These are phyloP conservation scores for Stipa capillata DNA, from an alignment of 176 grass and related monocot species.

Conservation along the genomic window DNA sequence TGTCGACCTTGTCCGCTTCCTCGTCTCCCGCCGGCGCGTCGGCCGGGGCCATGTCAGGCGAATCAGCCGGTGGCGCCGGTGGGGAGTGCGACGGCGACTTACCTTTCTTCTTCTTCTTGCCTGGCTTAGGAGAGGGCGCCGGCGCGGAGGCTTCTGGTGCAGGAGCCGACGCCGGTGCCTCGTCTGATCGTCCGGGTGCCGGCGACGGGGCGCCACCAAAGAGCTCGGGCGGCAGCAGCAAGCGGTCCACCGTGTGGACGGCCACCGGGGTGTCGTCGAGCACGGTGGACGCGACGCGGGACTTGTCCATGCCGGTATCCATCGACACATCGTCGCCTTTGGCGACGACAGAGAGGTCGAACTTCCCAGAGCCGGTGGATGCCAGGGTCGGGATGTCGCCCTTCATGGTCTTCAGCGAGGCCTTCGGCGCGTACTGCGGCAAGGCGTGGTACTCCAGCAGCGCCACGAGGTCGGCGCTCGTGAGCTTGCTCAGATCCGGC, in stretches of 20 bases:
- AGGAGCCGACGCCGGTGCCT: constrained; percentile 16
- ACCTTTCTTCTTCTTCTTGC: constrained; percentile 37
- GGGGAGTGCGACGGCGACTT: constrained; percentile 49
- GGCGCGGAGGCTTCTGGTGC: constrained; percentile 10
- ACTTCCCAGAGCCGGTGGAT: constrained; percentile 64
- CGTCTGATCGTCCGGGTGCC: constrained; percentile 18
- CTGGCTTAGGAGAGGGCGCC: constrained; percentile 28
- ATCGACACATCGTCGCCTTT: constrained; percentile 81
- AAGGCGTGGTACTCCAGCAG: constrained; percentile 91
- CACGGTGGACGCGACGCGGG: constrained; percentile 78
- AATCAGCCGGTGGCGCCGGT: constrained; percentile 47
- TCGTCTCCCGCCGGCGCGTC: constrained; percentile 38
- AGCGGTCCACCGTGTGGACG: constrained; percentile 72
- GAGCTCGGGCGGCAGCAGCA: constrained; percentile 58
- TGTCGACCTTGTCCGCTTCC: constrained; percentile 22
- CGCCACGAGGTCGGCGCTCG: constrained; percentile 72
- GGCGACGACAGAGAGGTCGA: constrained; percentile 62
- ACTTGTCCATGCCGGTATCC: constrained; percentile 72
- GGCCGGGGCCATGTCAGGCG: constrained; percentile 47
- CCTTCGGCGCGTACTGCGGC: constrained; percentile 81
- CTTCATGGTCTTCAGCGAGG: constrained; percentile 68
- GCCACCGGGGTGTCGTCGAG: constrained; percentile 65
- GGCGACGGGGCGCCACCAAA: constrained; percentile 61
- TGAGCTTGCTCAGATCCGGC: constrained; percentile 69
- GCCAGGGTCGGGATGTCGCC: constrained; percentile 66